Base-by-base conservation (phyloP, 768 basidiomycete species). In the Boletus sp. region DNA sequence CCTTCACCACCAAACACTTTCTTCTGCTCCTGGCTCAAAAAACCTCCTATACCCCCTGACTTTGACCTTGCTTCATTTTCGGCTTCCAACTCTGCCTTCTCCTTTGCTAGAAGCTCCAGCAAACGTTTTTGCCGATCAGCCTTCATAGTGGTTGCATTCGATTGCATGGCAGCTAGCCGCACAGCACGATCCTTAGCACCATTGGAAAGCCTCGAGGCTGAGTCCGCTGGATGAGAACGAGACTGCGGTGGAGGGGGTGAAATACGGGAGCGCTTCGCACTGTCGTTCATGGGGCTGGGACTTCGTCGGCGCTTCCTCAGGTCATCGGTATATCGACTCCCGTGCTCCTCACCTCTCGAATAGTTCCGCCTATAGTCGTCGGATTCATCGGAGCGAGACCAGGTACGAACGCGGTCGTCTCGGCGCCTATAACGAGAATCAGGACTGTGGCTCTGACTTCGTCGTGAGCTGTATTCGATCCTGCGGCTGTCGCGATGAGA, bases 131-230 rank as follows among this genome's bases (percentile, higher is more conserved):
- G 82, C 25, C 95, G 84, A 42, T 93, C 85, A 1, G 70, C 69
- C 43, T 82, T 80, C 74, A 93, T 78, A 8, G 71, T 69, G n/a
- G 75, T 69, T 1, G 96, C 96, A 54, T 87, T 83, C 2, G 79
- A 72, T 23, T 85, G 73, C 96, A 98, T 98, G 5, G 93, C 88
- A 0, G 92, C 95, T 29, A 98, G 76, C n/a, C 90, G 85, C 27
- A 90, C 88, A 4, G 85, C 85, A 33, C 94, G 87, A 29, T 86
- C 87, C 1, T 79, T 76, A 8, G 71, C 66, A 48, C 61, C 55
- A 47, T 68, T 61, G 33, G 65, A 48, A 30, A 54, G 29, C 25
- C 61, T 61, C 19, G 66, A 51, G 10, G 29, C 25, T 1, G 48
- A 54, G n/a, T 53, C 46, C 7, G 57, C 53, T 41, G 56, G 53